These are phyloP conservation scores for Diaporthe velutina DNA, from an alignment of 2,329 filamentous ascomycete species.

Conservation along the genomic window DNA sequence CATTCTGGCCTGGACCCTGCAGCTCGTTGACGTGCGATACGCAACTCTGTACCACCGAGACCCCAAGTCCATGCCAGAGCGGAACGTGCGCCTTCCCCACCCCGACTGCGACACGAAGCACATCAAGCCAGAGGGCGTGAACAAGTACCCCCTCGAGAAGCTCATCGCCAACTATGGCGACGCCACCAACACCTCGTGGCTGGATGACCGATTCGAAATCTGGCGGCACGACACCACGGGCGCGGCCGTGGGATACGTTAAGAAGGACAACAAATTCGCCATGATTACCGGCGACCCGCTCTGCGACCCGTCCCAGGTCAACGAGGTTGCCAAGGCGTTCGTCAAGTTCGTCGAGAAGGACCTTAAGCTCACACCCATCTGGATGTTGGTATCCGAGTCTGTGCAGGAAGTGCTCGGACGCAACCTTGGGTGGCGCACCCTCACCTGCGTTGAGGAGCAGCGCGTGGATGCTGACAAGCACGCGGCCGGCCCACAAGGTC, in stretches of 20 bases:
- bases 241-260: slow-evolving; percentile 87
- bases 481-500: slow-evolving; percentile 70
- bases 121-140: slow-evolving; percentile 56
- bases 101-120: slow-evolving; percentile 84
- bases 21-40: slow-evolving; percentile 89
- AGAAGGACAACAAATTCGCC: slow-evolving; percentile 78
- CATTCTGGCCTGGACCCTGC: slow-evolving; percentile 86
- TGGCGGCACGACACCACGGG: slow-evolving; percentile 86
- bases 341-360: slow-evolving; percentile 81
- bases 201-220: slow-evolving; percentile 88
- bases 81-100: slow-evolving; percentile 78
- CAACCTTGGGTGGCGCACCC: slow-evolving; percentile 87
- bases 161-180: slow-evolving; percentile 97
- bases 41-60: slow-evolving; percentile 90
- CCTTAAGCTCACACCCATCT: slow-evolving; percentile 80
- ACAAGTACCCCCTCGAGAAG: slow-evolving; percentile 74
- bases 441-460: slow-evolving; percentile 91
- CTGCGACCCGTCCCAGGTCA: slow-evolving; percentile 83
- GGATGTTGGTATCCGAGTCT: slow-evolving; percentile 86
- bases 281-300: slow-evolving; percentile 91
- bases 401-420: slow-evolving; percentile 84
- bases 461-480: slow-evolving; percentile 83
- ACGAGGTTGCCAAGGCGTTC: slow-evolving; percentile 79
- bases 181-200: slow-evolving; percentile 93
- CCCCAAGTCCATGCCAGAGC: slow-evolving; percentile 85